Conservation (phyloP, 116 monocot genomes). For the Papilionanthe hybrid region DNA sequence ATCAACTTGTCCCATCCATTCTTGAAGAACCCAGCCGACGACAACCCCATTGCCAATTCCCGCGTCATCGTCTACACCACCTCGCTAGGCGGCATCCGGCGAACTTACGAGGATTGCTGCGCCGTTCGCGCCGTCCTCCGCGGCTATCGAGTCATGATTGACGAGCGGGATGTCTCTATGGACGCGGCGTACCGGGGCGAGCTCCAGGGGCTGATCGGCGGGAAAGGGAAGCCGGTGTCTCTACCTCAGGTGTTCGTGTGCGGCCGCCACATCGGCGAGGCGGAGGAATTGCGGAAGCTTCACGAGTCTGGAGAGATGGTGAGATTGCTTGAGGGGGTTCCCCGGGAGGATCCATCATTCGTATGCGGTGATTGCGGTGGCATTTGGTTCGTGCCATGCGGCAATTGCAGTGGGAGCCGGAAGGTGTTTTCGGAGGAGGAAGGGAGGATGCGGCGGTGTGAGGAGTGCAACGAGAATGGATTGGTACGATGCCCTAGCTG, state of each 20-base stretch:
- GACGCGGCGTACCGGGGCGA: slow-evolving; percentile 28
- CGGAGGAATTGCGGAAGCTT: slow-evolving; percentile 41
- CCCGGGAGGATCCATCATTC: slow-evolving; percentile 34
- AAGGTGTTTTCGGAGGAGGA: slow-evolving; percentile 46
- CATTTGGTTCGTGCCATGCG: slow-evolving; percentile 40
- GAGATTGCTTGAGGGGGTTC: slow-evolving; percentile 33
- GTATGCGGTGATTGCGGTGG: slow-evolving; percentile 46
- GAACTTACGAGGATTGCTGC: slow-evolving; percentile 30
- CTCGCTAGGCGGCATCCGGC: slow-evolving; percentile 20
- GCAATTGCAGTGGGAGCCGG: slow-evolving; percentile 38
- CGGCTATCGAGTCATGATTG: slow-evolving; percentile 18
- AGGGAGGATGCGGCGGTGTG: slow-evolving; percentile 26
- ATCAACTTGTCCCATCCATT: neutral
- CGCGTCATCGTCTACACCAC: slow-evolving; percentile 19
- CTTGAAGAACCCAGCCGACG: slow-evolving; percentile 5
- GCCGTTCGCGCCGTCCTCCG: slow-evolving; percentile 22
- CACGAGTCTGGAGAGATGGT: slow-evolving; percentile 44
- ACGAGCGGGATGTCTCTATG: slow-evolving; percentile 30
- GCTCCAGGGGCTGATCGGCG: slow-evolving; percentile 23
- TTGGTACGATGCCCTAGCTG: slow-evolving; percentile 49
- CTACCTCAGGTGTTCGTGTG: slow-evolving; percentile 46
- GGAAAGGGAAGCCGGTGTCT: slow-evolving; percentile 13
- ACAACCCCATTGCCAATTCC: neutral
- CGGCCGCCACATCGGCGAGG: slow-evolving; percentile 29
- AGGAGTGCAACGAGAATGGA: slow-evolving; percentile 51